These are phyloP conservation scores for Groenewaldozyma salmanticensis DNA, from an alignment of 805 yeast genomes.

Conservation along the genomic window DNA sequence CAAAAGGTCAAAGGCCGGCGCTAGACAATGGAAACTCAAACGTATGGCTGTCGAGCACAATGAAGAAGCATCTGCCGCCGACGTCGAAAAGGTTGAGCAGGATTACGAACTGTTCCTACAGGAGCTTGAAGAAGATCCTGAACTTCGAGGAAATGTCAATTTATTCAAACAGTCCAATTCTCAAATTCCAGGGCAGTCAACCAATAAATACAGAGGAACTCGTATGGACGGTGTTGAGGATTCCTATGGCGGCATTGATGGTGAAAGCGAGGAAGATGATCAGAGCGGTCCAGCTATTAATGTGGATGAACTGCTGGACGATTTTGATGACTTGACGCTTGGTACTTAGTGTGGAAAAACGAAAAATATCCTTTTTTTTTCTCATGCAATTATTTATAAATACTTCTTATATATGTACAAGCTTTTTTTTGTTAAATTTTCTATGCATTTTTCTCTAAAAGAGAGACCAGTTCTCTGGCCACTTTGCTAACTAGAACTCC, in stretches of 20 bases:
- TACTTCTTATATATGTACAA: not conserved
- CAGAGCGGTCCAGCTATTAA: constrained; percentile 86
- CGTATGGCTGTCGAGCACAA: constrained; percentile 91
- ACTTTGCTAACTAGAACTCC: too few relatives aligned
- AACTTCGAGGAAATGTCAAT: constrained; percentile 83
- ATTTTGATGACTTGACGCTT: constrained; percentile 85
- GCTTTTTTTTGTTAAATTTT: not conserved
- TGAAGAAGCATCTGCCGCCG: constrained; percentile 47
- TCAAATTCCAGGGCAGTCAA: constrained; percentile 14
- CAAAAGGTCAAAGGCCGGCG: constrained; percentile 64
- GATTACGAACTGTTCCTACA: constrained; percentile 94
- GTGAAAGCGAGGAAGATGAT: constrained; percentile 57
- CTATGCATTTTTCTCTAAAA: not conserved
- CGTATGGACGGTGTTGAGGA: constrained; percentile 13
- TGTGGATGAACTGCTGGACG: constrained; percentile 88
- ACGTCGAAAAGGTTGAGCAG: constrained; percentile 82
- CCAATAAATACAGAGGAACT: constrained; percentile 9
- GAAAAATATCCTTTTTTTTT: not conserved
- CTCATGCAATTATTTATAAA: not conserved
- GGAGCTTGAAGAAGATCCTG: constrained; percentile 94
- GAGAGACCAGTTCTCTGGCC: too few relatives aligned
- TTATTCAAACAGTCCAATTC: constrained; percentile 56
- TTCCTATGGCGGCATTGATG: constrained; percentile 23
- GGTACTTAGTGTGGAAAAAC: constrained; percentile 28
- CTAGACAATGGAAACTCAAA: constrained; percentile 88